Percentiles rank a stretch among this genome's conserved stretches.
Evolutionary conservation across 768 basidiomycete genomes (phyloP).

Genomic region (Calocybe gangraenosa): DNA sequence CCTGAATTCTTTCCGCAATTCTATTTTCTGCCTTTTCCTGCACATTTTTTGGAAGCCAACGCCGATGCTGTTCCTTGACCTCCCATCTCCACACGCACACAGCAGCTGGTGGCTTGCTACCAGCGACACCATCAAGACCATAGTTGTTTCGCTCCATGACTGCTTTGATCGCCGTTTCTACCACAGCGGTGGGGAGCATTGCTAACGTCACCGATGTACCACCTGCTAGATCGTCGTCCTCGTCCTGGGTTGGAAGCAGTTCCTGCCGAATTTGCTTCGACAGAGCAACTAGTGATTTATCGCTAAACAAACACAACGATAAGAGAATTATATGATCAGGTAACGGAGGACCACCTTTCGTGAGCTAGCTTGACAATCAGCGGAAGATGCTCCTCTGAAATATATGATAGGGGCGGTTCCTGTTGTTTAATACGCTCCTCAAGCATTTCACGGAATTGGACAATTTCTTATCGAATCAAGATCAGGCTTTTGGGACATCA

Average conservation of each 20-base stretch:
- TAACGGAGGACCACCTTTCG: slow-evolving; percentile 59
- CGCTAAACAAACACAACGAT: slow-evolving; percentile 38
- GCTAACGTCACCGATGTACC: slow-evolving; percentile 27
- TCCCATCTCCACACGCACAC: slow-evolving; percentile 88
- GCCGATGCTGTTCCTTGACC: slow-evolving; percentile 50
- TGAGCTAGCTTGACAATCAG: slow-evolving; percentile 80
- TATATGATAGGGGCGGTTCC: slow-evolving; percentile 44
- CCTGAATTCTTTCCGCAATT: slow-evolving; percentile 62
- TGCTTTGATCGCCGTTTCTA: slow-evolving; percentile 64
- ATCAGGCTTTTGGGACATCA: neutral
- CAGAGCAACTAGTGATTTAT: slow-evolving; percentile 61
- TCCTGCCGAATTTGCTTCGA: slow-evolving; percentile 67
- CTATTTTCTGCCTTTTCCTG: slow-evolving; percentile 60
- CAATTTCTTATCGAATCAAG: slow-evolving; percentile 50
- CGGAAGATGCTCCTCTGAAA: slow-evolving; percentile 69
- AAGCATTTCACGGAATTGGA: slow-evolving; percentile 72
- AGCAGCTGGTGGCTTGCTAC: slow-evolving; percentile 54
- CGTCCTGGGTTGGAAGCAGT: slow-evolving; percentile 62
- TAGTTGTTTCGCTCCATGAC: slow-evolving; percentile 75
- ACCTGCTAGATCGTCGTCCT: slow-evolving; percentile 42
- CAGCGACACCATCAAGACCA: slow-evolving; percentile 56
- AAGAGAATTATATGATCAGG: neutral
- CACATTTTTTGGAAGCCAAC: slow-evolving; percentile 66
- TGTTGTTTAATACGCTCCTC: slow-evolving; percentile 45
- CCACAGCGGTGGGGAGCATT: slow-evolving; percentile 42